Conservation (phyloP, 106 monocot species). For the Dioscorea dumetorum region DNA sequence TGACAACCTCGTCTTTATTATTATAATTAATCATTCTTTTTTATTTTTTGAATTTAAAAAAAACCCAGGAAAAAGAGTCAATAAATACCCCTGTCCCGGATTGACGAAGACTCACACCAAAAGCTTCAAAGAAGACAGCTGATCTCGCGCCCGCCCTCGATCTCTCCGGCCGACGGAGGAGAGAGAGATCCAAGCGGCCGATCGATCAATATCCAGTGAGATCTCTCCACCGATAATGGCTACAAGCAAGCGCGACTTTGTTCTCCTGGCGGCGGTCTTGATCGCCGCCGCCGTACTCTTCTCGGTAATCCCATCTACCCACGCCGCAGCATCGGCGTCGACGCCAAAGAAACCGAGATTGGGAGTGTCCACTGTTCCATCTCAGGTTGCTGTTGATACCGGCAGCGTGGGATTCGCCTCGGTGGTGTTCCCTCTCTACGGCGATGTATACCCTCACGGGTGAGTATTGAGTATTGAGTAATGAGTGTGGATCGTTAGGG, state of each 20-base stretch:
- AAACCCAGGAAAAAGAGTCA: no score
- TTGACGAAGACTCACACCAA: no score
- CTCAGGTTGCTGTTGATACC: background rate
- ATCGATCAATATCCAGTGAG: background rate
- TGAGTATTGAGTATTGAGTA: no score
- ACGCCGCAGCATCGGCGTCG: conserved; percentile 1
- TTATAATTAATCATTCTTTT: no score
- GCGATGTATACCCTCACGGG: conserved; percentile 90
- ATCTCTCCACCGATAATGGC: background rate
- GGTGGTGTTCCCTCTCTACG: conserved; percentile 62
- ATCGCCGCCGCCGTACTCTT: conserved; percentile 10
- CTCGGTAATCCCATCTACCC: conserved; percentile 1
- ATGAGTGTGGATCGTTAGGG: background rate
- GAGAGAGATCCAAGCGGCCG: background rate
- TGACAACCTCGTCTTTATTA: background rate
- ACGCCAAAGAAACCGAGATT: conserved; percentile 9
- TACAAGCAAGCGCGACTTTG: background rate
- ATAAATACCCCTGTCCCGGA: no score
- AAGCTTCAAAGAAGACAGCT: no score
- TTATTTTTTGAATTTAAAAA: no score
- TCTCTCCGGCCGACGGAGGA: background rate
- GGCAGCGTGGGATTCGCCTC: conserved; percentile 24
- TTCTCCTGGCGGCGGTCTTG: background rate
- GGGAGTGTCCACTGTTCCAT: background rate
- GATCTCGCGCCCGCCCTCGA: background rate